Evolutionary conservation across 176 grass and related monocot genomes (phyloP).

Genomic region (Tillandsia leiboldiana): DNA sequence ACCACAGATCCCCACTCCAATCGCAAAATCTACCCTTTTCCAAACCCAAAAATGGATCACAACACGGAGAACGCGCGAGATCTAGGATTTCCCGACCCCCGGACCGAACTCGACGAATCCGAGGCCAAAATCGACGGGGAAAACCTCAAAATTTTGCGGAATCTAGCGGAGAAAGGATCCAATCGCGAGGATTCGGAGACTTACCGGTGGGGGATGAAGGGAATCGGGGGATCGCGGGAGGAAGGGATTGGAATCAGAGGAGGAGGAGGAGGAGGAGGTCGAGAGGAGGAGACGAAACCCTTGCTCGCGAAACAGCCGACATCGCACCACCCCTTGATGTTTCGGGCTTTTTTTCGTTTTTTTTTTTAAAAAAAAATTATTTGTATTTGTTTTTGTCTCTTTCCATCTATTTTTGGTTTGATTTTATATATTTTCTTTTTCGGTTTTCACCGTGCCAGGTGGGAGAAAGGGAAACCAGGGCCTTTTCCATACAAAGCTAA

Average conservation of each 20-base stretch:
- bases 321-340: neutral
- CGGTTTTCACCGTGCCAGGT: too few species aligned
- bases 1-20: neutral
- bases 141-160: neutral
- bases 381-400: neutral
- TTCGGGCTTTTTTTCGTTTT: neutral
- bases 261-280: neutral
- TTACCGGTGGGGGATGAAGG: neutral
- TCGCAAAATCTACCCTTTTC: neutral
- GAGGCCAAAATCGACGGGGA: neutral
- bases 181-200: neutral
- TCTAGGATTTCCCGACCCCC: neutral
- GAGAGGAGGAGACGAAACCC: slow-evolving; percentile 9
- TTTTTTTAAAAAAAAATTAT: neutral
- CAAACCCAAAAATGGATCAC: neutral
- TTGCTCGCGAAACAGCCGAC: slow-evolving; percentile 14
- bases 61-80: neutral
- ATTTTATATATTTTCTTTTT: too few species aligned
- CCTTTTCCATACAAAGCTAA: too few species aligned
- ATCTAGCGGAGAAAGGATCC: neutral
- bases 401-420: too few species aligned
- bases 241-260: neutral
- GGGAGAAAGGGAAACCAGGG: too few species aligned
- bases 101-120: neutral
- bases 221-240: neutral